A percentile compares a stretch with the other conserved stretches of the same genome.
Evolutionary conservation across 208 protist genomes (phyloP).

Genomic region (Crithidia acanthocephali): DNA sequence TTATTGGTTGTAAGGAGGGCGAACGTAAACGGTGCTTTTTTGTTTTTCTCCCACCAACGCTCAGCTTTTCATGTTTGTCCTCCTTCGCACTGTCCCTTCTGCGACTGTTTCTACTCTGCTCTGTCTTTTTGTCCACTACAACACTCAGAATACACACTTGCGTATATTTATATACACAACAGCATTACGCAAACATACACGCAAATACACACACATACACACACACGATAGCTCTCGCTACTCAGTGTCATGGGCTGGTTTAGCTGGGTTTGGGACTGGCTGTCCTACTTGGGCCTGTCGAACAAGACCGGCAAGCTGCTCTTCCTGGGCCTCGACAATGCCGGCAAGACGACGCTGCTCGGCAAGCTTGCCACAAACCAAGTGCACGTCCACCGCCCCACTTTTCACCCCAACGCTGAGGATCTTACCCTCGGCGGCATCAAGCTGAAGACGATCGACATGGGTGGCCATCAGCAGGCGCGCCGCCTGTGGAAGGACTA

Average conservation of each 20-base stretch:
- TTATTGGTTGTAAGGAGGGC: too few species aligned
- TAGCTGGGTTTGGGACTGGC: slow-evolving; percentile 94
- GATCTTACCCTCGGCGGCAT: slow-evolving; percentile 98
- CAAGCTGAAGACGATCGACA: slow-evolving; percentile 99
- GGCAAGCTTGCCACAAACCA: slow-evolving; percentile 94
- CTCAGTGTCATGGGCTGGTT: slow-evolving; percentile 69
- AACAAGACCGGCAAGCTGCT: slow-evolving; percentile 96
- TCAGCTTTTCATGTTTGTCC: too few species aligned
- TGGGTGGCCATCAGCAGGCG: slow-evolving; percentile 98
- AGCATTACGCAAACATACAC: too few species aligned
- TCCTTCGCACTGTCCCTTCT: neutral
- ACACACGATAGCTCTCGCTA: neutral
- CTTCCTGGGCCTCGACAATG: slow-evolving; percentile 99
- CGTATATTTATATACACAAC: neutral
- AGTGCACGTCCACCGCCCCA: slow-evolving; percentile 89
- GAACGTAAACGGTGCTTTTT: slow-evolving; percentile 1
- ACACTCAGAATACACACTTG: neutral
- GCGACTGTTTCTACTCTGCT: neutral
- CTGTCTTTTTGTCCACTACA: neutral
- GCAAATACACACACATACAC: slow-evolving; percentile 3
- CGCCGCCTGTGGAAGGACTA: slow-evolving; percentile 99
- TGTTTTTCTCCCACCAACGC: slow-evolving; percentile 28
- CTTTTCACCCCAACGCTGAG: slow-evolving; percentile 95
- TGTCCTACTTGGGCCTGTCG: slow-evolving; percentile 92
- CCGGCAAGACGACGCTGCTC: slow-evolving; percentile 99